Evolutionary conservation across 352 stramenopile genomes (phyloP).

Genomic region (Halophytophthora batemanensis): DNA sequence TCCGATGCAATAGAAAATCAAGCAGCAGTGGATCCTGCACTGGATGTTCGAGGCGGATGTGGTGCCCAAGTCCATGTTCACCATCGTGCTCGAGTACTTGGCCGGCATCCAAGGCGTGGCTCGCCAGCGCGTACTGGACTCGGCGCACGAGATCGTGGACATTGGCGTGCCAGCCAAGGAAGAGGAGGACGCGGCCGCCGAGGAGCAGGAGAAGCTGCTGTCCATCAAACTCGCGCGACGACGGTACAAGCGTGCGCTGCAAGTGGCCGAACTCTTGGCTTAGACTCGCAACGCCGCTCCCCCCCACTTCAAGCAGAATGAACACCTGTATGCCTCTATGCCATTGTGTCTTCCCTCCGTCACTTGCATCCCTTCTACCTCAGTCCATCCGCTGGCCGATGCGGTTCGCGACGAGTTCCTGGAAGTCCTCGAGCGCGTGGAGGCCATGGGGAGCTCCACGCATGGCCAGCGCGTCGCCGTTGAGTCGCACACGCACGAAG

Average conservation of each 20-base stretch:
- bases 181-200: constrained; percentile 26
- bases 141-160: constrained; percentile 73
- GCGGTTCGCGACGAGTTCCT: constrained; percentile 38
- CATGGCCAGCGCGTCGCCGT: constrained; percentile 40
- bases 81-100: constrained; percentile 71
- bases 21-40: constrained; percentile 76
- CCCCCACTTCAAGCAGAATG: not conserved
- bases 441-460: constrained; percentile 16
- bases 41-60: constrained; percentile 86
- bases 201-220: constrained; percentile 57
- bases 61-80: constrained; percentile 78
- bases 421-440: constrained; percentile 37
- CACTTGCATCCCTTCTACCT: constrained; percentile 1
- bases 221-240: constrained; percentile 53
- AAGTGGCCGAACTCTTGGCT: constrained; percentile 68
- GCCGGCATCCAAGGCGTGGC: constrained; percentile 64
- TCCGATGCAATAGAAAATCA: constrained; percentile 73
- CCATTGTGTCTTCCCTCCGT: constrained; percentile 13
- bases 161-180: constrained; percentile 49
- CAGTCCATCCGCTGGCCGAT: constrained; percentile 22
- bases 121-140: constrained; percentile 64
- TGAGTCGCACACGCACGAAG: constrained; percentile 55
- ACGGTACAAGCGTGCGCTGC: constrained; percentile 77
- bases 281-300: constrained; percentile 24
- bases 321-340: not conserved